Base-by-base conservation (phyloP, 2,329 filamentous ascomycete genomes). In the Monascus ruber region DNA sequence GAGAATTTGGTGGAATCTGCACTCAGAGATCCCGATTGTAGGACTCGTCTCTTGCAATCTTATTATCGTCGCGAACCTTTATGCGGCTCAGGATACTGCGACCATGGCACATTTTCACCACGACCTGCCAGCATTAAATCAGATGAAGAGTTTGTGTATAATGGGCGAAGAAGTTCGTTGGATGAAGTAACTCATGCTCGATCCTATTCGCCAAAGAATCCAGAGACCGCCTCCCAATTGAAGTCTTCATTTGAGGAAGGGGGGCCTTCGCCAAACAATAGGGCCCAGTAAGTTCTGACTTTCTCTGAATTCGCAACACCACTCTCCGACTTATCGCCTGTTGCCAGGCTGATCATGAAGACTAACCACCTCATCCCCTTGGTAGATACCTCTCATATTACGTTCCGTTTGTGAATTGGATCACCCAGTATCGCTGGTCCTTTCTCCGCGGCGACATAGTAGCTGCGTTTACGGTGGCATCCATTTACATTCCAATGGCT, bases 401-500 rank as follows among this genome's bases (percentile, higher is more conserved):
- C 58, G 70, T 98, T 34, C 91, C 91, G 0, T 85, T 88, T 45
- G 68, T 94, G 48, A 87, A 82, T 47, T 98, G 91, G 91, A 81
- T 94, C 45, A 73, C 71, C 38, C 85, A 94, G 64, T 98, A 98
- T 63, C 78, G 76, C 50, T 80, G 78, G 73, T 75, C 77, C 3
- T 94, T 85, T 62, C 63, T 96, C 35, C 77, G 81, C 50, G 91
- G 91, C 35, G 91, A 98, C 61, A 66, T 96, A 11, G 71, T 94
- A 9, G 83, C 89, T 6, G 88, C 89, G 36, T 61, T 96, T 46
- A 96, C 91, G n/a, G 82, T 98, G 68, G 85, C 89, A n/a, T 94
- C 88, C 25, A 91, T 98, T 67, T 98, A 98, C 61, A 83, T 98
- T 31, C 91, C 91, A 37, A 95, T 98, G 88, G 83, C 87, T 0